These are phyloP conservation scores for Stagonosporopsis tanaceti DNA, from an alignment of 2,329 filamentous ascomycete genomes.

Conservation along the genomic window DNA sequence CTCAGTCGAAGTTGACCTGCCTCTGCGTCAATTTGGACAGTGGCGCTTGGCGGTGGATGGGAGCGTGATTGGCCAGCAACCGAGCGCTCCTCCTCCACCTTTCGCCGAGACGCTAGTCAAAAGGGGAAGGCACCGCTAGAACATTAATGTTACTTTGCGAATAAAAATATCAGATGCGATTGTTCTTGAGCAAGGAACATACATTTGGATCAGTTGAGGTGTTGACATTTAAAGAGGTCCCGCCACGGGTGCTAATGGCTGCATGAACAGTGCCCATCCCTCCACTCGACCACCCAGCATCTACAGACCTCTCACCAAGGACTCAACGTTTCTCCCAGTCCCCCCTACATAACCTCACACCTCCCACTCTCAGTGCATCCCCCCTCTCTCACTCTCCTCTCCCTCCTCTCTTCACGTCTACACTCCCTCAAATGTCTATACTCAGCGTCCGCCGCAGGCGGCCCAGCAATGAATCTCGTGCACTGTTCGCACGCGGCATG, in stretches of 20 bases:
- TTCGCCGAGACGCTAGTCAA: background rate
- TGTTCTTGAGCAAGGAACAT: too few species aligned
- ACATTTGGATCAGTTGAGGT: too few species aligned
- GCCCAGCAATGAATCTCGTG: constrained; percentile 1
- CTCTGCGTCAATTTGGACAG: constrained; percentile 2
- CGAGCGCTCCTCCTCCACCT: background rate
- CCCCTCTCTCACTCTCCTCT: background rate
- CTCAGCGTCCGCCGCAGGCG: background rate
- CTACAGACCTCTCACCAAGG: too few species aligned
- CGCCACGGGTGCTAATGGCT: too few species aligned
- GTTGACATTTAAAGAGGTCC: too few species aligned
- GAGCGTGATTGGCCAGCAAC: background rate
- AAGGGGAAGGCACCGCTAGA: background rate
- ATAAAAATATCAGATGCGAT: too few species aligned
- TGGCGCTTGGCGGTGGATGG: background rate
- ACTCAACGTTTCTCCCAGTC: background rate
- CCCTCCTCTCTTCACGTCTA: background rate
- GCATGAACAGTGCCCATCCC: too few species aligned
- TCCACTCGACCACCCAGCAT: too few species aligned
- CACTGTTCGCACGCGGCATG: constrained; percentile 3
- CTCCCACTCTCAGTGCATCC: background rate
- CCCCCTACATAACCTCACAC: background rate
- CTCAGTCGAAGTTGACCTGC: background rate
- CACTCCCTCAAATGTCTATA: background rate
- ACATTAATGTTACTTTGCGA: background rate